Evolutionary conservation across 139 green algal genomes (phyloP).

Genomic region (Deuterostichococcus epilithicus): DNA sequence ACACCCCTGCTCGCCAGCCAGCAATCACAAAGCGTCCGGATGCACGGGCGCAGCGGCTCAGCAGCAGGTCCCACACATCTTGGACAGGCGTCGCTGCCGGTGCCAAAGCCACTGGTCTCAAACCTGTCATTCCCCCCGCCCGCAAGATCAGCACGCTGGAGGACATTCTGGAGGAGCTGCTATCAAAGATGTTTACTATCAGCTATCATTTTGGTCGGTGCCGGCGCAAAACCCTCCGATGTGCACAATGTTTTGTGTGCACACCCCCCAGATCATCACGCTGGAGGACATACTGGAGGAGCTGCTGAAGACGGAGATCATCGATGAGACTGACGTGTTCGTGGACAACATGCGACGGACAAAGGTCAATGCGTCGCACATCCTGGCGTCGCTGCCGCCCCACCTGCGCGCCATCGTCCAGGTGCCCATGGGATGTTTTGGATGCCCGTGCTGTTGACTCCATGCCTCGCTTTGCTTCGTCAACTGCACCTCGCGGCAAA

Average conservation of each 20-base stretch:
- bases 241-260: no score
- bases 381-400: constrained; percentile 41
- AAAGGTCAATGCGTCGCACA: constrained; percentile 36
- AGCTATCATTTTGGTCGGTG: no score
- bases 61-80: no score
- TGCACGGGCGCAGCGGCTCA: no score
- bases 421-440: not conserved
- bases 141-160: constrained; percentile 67
- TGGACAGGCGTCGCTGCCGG: no score
- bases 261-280: constrained; percentile 77
- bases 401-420: constrained; percentile 27
- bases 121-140: not conserved
- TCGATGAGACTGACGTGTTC: constrained; percentile 71
- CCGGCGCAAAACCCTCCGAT: no score
- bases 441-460: no score
- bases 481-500: no score
- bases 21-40: no score
- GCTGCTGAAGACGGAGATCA: constrained; percentile 56
- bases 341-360: constrained; percentile 70
- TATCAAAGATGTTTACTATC: not conserved
- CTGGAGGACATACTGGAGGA: constrained; percentile 74
- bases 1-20: no score
- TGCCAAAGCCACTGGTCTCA: no score
- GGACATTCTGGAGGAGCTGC: constrained; percentile 68
- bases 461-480: no score